Evolutionary conservation across 805 yeast species (phyloP).

Genomic region (Metschnikowia cubensis): DNA sequence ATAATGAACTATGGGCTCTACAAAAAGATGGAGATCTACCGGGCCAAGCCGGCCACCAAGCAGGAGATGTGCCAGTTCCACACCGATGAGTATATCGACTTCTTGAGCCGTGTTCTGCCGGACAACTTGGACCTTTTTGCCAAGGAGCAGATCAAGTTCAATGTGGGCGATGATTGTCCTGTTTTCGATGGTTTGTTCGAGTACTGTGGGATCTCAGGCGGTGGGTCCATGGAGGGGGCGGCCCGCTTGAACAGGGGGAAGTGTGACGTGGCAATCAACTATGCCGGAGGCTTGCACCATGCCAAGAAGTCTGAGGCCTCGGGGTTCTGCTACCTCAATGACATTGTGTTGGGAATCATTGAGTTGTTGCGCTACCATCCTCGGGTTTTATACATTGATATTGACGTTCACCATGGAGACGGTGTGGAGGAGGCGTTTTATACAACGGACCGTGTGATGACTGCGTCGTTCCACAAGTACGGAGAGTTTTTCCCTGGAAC

Average conservation of each 20-base stretch:
- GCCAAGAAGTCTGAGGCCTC: conserved; percentile 88
- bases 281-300: conserved; percentile 92
- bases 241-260: conserved; percentile 76
- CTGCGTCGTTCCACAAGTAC: conserved; percentile 86
- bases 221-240: conserved; percentile 89
- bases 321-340: conserved; percentile 89
- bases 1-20: conserved; percentile 96
- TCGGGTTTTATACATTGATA: conserved; percentile 81
- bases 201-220: conserved; percentile 76
- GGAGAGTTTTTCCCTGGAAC: conserved; percentile 95
- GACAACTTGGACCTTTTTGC: conserved; percentile 84
- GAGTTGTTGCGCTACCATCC: conserved; percentile 79
- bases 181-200: conserved; percentile 77
- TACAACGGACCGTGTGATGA: conserved; percentile 87
- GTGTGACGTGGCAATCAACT: conserved; percentile 88
- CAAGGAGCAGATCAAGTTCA: conserved; percentile 86
- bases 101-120: conserved; percentile 84
- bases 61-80: conserved; percentile 99
- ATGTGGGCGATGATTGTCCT: conserved; percentile 87
- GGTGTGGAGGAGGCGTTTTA: conserved; percentile 95
- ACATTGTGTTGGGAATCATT: conserved; percentile 79
- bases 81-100: conserved; percentile 95
- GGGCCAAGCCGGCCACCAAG: conserved; percentile 96
- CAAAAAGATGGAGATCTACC: conserved; percentile 93
- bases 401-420: conserved; percentile 92